These are phyloP conservation scores for Phytophthora vignae DNA, from an alignment of 352 stramenopile genomes.

Conservation along the genomic window DNA sequence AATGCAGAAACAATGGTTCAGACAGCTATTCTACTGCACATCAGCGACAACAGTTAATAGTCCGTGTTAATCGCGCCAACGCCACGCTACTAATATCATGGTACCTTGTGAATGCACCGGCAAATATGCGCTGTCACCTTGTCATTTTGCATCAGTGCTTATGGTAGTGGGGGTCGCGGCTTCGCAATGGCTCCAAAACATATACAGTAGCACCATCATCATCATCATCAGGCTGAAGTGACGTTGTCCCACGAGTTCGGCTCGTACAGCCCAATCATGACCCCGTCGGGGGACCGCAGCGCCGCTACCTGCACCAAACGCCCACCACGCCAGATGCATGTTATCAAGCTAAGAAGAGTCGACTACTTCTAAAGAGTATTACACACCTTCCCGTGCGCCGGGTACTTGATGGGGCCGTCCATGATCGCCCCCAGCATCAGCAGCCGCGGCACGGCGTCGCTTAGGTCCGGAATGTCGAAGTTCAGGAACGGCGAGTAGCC, in stretches of 20 bases:
- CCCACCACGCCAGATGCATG: conserved; percentile 8
- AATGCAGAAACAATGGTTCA: not conserved
- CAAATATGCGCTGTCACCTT: not conserved
- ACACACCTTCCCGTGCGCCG: conserved; percentile 84
- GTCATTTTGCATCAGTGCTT: not conserved
- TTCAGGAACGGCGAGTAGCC: conserved; percentile 93
- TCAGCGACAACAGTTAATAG: conserved; percentile 48
- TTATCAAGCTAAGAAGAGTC: not conserved
- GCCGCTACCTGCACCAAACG: conserved; percentile 68
- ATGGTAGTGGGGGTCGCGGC: not conserved
- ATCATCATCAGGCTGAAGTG: conserved; percentile 64
- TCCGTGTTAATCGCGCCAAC: conserved; percentile 92
- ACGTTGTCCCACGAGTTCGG: conserved; percentile 89
- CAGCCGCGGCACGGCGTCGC: conserved; percentile 85
- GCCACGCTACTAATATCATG: conserved; percentile 56
- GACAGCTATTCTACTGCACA: too few species aligned
- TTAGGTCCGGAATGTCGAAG: conserved; percentile 91
- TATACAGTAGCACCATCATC: not conserved
- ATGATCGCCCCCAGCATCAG: conserved; percentile 90
- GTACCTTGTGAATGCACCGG: too few species aligned
- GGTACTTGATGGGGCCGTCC: conserved; percentile 94
- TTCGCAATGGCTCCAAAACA: too few species aligned
- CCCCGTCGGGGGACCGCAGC: conserved; percentile 88
- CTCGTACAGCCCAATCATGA: conserved; percentile 94
- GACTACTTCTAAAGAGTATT: not conserved